Evolutionary conservation across 225 moss, liverwort and hornwort species (phyloP), one percentile per base, ranked within the genome.

Genomic region (Asterella californica): DNA sequence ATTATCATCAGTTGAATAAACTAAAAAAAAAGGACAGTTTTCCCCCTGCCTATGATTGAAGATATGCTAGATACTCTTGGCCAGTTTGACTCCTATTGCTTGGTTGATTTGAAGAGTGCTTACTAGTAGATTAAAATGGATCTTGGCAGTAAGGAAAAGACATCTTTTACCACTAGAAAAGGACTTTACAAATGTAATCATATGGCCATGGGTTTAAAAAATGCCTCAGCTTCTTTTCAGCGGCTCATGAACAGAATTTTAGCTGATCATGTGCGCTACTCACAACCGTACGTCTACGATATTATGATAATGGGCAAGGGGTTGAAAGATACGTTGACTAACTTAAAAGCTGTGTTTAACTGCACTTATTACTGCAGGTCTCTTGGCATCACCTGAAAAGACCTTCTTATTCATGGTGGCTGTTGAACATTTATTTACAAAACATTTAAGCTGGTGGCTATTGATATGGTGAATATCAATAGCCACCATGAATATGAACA

Each of bases 251-350:
- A 52, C 15, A 18, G 34, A 22, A 33, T 80, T 0, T 38, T 80
- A 12, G 36, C 37, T 3, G 30, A 60, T 1, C 71, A 77, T n/a
- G 0, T 9, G 0, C 0, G 25, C 42, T 61, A 73, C 22, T 19
- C 61, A 15, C 77, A 72, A 9, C 47, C 70, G 8, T 83, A 77
- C 29, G 57, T 83, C 33, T 70, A 83, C 62, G 82, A 83, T 60
- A 57, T 83, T 15, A 48, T 70, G 27, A 46, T 83, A 0, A 70
- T 77, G 57, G 72, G 78, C 19, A 45, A 36, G 0, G 70, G 14
- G 14, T 78, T 68, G 33, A 34, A 78, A 14, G 73, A 73, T 37
- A 73, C 62, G 6, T 60, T 77, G 10, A 37, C 1, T 15, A 36
- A 77, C 25, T 14, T 63, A 9, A 8, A 24, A 15, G 11, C 22